Evolutionary conservation across 2,329 filamentous ascomycete genomes (phyloP), one percentile per base, ranked within the genome.

Genomic region (Sordariomycetes sp.): DNA sequence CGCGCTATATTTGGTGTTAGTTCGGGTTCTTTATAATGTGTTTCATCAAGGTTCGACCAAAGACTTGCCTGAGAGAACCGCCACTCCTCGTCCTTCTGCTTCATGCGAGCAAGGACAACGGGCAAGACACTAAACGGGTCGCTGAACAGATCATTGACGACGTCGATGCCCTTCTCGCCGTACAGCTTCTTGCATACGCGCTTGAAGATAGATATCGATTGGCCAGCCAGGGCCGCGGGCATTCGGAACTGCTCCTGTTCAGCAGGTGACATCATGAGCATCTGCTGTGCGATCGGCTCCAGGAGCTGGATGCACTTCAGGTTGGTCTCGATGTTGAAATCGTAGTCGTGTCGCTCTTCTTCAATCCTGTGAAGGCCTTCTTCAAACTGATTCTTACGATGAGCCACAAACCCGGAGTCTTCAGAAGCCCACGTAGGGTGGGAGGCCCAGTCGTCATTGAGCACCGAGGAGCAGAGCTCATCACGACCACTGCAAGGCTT

Each of bases 351-450:
- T 4, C 94, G 87, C 69, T 99, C 94, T 70, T 99, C 94, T 70
- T 99, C 94, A 60, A 99, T 96, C 22, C 94, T 81, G 67, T 99
- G 94, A 10, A 99, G 81, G 35, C 88, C 88, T 70, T 99, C 94
- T 69, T 99, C 94, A 62, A 87, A 95, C 57, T 87, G 83, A 64
- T 99, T 99, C 79, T 99, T 99, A 61, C 92, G 84, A 72, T 99
- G 94, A 13, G 94, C 94, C 59, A 99, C 92, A 64, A 99, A 99
- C 0, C 94, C 94, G 52, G 89, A 95, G 67, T 99, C 94, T 70
- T 99, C 94, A 1, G 92, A 97, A 1, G 92, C 94, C 94, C 94
- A 99, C 0, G 94, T 99, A 3, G 94, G 94, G 72, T 99, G 94
- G 28, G 92, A 97, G 1, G 94, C 94, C 94, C 94, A 99, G 63